Evolutionary conservation across 768 basidiomycete genomes (phyloP).

Genomic region (Mycena rosella): DNA sequence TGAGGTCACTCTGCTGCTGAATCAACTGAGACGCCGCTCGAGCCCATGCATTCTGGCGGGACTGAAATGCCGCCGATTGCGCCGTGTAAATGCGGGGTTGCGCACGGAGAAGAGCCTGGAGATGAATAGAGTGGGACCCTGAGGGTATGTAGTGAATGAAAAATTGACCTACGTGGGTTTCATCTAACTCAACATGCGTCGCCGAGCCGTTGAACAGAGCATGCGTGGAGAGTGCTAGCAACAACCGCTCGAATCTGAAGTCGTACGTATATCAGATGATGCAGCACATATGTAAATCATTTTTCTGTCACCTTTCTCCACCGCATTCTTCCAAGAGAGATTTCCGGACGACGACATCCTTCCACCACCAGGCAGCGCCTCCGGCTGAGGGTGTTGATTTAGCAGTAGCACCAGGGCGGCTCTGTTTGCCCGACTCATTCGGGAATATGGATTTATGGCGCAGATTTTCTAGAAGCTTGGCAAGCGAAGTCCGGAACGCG

Average conservation of each 20-base stretch:
- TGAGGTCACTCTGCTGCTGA: constrained; percentile 49
- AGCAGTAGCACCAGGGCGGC: constrained; percentile 35
- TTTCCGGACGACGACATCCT: constrained; percentile 66
- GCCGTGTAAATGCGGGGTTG: constrained; percentile 52
- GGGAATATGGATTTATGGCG: constrained; percentile 55
- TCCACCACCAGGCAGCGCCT: constrained; percentile 63
- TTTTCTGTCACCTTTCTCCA: constrained; percentile 58
- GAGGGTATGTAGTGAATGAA: no score
- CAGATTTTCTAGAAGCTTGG: constrained; percentile 63
- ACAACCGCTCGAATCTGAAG: constrained; percentile 63
- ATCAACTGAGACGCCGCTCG: constrained; percentile 51
- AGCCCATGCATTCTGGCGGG: constrained; percentile 51
- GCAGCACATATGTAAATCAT: no score
- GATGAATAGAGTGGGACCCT: no score
- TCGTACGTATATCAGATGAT: not conserved
- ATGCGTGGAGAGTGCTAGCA: constrained; percentile 67
- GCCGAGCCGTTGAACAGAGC: constrained; percentile 53
- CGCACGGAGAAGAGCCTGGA: constrained; percentile 44
- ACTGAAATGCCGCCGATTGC: constrained; percentile 48
- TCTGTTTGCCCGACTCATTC: constrained; percentile 32
- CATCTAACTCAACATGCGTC: constrained; percentile 19
- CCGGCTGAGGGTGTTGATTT: constrained; percentile 36
- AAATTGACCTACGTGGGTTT: constrained; percentile 38
- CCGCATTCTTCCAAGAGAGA: constrained; percentile 68
- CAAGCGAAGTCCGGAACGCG: constrained; percentile 63